phyloP scores from a whole-genome alignment of 1,139 yeast genomes.

The Kurtzmaniella quercitrusa region DNA sequence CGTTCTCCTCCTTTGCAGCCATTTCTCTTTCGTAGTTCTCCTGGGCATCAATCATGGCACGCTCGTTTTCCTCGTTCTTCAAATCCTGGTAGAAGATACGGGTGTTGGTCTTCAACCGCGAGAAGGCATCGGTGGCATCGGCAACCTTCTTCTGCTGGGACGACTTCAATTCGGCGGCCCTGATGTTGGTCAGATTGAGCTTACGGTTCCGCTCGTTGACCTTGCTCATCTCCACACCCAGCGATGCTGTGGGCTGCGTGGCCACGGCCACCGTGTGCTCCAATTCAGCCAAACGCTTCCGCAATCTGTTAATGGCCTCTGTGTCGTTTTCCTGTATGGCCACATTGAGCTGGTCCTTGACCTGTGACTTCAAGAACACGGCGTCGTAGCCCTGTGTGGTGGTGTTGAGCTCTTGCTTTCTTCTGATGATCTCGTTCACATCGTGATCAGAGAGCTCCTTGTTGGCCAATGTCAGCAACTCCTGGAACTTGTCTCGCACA shows the following conservation, averaged over 20 bases:
- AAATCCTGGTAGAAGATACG: conserved; percentile 68
- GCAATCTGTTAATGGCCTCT: conserved; percentile 49
- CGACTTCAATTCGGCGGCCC: conserved; percentile 72
- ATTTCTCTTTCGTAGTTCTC: conserved; percentile 29
- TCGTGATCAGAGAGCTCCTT: conserved; percentile 70
- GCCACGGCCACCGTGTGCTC: conserved; percentile 28
- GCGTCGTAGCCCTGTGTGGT: conserved; percentile 59
- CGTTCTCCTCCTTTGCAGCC: conserved; percentile 35
- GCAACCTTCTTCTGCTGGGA: conserved; percentile 53
- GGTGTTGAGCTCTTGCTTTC: conserved; percentile 59
- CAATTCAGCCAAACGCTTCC: conserved; percentile 44
- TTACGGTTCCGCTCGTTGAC: conserved; percentile 81
- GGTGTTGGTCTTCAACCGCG: conserved; percentile 82
- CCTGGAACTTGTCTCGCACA: conserved; percentile 61
- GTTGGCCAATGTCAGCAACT: conserved; percentile 56
- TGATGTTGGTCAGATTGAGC: conserved; percentile 69
- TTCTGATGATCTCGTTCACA: conserved; percentile 71
- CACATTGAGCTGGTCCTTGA: conserved; percentile 71
- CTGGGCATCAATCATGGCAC: conserved; percentile 39
- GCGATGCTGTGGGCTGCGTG: conserved; percentile 18
- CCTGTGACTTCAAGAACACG: conserved; percentile 68
- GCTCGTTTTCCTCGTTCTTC: conserved; percentile 41
- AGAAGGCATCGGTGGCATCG: conserved; percentile 68
- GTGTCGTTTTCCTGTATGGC: conserved; percentile 66
- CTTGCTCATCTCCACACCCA: conserved; percentile 45